Base-by-base conservation (phyloP, 495 filamentous ascomycete genomes). In the Annulohypoxylon bovei region DNA sequence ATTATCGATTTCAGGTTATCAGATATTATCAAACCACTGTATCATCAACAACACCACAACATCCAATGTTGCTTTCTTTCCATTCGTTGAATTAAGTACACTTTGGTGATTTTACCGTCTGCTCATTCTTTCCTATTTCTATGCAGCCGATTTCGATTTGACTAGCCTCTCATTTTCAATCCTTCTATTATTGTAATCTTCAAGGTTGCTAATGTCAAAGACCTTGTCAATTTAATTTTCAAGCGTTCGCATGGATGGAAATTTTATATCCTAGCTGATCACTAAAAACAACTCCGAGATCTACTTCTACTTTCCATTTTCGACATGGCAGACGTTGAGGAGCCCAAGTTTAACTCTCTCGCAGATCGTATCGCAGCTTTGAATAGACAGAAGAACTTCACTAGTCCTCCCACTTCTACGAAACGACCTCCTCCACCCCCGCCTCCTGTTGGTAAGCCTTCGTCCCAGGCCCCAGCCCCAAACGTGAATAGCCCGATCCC, bases 331-430 rank as follows among this genome's bases (percentile, higher is more conserved):
- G 84, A 88, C 55, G 78, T 80, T 44, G 84, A 87, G 57, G 84
- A 86, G 68, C 85, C 84, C 7, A 81, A 84, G 62, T 87, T 84
- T 70, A 84, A 76, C 49, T 81, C 84, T 18, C 81, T 88, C n/a
- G 78, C 80, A 1, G 84, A 85, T 73, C 80, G 86, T 53, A 88
- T 87, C 33, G 85, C 84, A 16, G 86, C 86, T 50, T 75, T 88
- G 55, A 88, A 87, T 63, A 75, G 76, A 54, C 82, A 83, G 50
- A 82, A 83, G 75, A 86, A 85, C 65, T 82, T 84, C 76, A 72
- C 80, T 44, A 71, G 76, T 47, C 80, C 81, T 49, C 62, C 81
- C 0, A 62, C 65, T 6, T 73, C 65, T 18, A 75, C 75, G 50
- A 85, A 82, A 72, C 75, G 81, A 54, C 73, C 84, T 39, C 84